These are phyloP conservation scores for Neonectria punicea DNA, from an alignment of 2,329 filamentous ascomycete species.

Conservation along the genomic window DNA sequence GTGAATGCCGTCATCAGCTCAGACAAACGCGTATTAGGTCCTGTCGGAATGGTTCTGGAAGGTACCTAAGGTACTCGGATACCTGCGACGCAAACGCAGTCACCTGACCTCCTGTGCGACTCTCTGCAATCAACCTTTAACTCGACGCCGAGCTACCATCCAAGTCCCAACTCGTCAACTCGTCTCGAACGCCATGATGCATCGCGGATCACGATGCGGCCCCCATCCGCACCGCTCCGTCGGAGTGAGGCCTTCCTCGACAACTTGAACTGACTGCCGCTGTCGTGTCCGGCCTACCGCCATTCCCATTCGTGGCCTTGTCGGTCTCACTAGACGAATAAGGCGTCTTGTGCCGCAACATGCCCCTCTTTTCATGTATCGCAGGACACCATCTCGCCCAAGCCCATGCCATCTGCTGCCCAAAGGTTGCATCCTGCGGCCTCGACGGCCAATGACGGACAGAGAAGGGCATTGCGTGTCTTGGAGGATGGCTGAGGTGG, in stretches of 20 bases:
- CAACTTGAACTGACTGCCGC: constrained; percentile 15
- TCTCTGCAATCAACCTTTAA: constrained; percentile 1
- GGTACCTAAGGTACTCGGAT: not conserved
- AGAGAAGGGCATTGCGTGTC: constrained; percentile 22
- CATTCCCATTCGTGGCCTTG: constrained; percentile 41
- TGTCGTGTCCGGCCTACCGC: constrained; percentile 24
- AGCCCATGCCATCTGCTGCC: constrained; percentile 29
- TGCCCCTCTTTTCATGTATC: constrained; percentile 38
- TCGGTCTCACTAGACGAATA: constrained; percentile 24
- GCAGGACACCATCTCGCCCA: constrained; percentile 34
- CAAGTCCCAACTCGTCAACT: not conserved
- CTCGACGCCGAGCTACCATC: not conserved
- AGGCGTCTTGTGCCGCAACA: constrained; percentile 34
- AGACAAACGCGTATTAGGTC: not conserved
- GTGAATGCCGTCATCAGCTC: not conserved
- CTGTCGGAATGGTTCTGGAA: not conserved
- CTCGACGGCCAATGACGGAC: constrained; percentile 29
- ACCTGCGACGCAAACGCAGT: not conserved
- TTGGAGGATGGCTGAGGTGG: constrained; percentile 22
- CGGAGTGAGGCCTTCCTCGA: constrained; percentile 24
- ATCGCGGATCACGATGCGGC: constrained; percentile 21
- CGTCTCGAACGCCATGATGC: not conserved
- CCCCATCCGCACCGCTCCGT: constrained; percentile 33
- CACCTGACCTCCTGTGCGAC: constrained; percentile 2
- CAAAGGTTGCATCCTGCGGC: constrained; percentile 24